Base-by-base conservation (phyloP, 169 alveolate species). In the Miamiensis avidus region DNA sequence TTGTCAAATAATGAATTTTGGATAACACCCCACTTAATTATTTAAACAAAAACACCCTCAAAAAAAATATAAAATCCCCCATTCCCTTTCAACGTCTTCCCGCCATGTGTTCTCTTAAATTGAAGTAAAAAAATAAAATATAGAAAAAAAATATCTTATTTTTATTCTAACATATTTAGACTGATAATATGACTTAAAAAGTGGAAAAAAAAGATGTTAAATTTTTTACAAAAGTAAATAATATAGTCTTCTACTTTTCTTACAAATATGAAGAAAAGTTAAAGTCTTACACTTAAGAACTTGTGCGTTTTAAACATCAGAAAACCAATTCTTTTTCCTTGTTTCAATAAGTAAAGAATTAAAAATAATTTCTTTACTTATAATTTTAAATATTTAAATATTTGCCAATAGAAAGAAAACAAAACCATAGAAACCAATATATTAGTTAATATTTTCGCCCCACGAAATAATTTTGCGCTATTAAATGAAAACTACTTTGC, bases 1-100 rank as follows among this genome's bases (percentile, higher is more conserved):
- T 33, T 34, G 76, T 11, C 28, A 34, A 72, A 29, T 74, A 0
- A 79, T 79, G 31, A 65, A 34, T 25, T 65, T 34, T 6, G 84
- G 84, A n/a, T 34, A 79, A 79, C 29, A 74, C n/a, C 84, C 84
- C 6, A 0, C 75, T 4, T 28, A 49, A 20, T n/a, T 79, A 34
- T 79, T 79, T 79, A n/a, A 26, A 29, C 28, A 32, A 26, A 31
- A 69, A 6, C 73, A 49, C 69, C 69, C 69, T 49, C 20, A 4
- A 49, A 49, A 49, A 49, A 49, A 49, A 49, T 49, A 49, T 49
- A 49, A 49, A 49, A 49, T 49, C 4, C 20, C 4, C 4, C 4
- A 49, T 11, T 11, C 20, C 26, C 69, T 49, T 49, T 11, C 69
- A 20, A 49, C 69, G 69, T 49, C 4, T 11, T 4, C 26, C 26